These are phyloP conservation scores for Physcomitrium patens DNA, from an alignment of 225 moss, liverwort and hornwort genomes.

Conservation along the genomic window DNA sequence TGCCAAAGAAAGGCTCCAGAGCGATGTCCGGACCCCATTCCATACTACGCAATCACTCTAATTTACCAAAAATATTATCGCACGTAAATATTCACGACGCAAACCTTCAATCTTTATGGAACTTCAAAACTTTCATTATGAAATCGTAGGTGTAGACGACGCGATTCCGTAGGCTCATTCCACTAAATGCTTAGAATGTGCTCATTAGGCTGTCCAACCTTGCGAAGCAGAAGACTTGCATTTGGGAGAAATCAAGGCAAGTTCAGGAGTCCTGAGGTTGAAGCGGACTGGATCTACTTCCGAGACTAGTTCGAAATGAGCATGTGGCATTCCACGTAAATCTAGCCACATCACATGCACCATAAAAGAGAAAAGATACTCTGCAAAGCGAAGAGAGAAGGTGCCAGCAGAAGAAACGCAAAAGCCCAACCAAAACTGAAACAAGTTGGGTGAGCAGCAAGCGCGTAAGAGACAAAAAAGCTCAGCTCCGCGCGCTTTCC, in stretches of 20 bases:
- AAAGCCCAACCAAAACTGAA: not conserved
- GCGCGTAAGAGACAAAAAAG: too few relatives aligned
- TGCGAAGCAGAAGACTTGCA: not conserved
- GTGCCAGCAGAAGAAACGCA: not conserved
- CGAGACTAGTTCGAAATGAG: slow-evolving; percentile 10
- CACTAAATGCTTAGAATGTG: slow-evolving; percentile 4
- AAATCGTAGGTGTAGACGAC: not conserved
- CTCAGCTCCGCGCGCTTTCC: too few relatives aligned
- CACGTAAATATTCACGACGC: not conserved
- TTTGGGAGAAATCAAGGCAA: slow-evolving; percentile 1
- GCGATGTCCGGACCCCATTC: slow-evolving; percentile 58
- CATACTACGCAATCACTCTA: slow-evolving; percentile 27
- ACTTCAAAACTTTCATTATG: slow-evolving; percentile 17
- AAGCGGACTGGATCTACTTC: slow-evolving; percentile 33
- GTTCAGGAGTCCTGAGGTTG: slow-evolving; percentile 20
- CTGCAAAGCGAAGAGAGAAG: not conserved
- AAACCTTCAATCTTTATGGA: slow-evolving; percentile 10
- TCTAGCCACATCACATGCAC: slow-evolving; percentile 3
- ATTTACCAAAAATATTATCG: too few relatives aligned
- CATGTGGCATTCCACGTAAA: not conserved
- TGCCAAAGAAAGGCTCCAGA: slow-evolving; percentile 51
- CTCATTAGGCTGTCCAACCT: not conserved
- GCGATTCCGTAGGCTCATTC: slow-evolving; percentile 5
- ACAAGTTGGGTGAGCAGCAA: too few relatives aligned
- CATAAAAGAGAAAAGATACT: not conserved